These are phyloP conservation scores for Aegilops sharonensis DNA, from an alignment of 176 grass and related monocot genomes.

Conservation along the genomic window DNA sequence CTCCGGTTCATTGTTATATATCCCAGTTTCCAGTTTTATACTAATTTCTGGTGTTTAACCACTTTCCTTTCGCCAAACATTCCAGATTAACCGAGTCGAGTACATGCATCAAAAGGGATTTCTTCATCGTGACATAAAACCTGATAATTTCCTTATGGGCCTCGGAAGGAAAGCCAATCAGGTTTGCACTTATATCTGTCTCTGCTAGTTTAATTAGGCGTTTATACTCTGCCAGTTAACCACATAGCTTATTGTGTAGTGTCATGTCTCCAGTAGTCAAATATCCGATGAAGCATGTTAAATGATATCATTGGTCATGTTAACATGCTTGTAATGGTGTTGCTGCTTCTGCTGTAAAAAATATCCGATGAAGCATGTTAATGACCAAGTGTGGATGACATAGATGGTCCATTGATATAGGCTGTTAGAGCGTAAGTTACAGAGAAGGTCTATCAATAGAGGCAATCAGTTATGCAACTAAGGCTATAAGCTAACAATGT, in stretches of 20 bases:
- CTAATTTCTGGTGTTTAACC: background rate
- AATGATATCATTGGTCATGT: background rate
- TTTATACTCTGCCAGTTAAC: background rate
- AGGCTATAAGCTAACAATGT: background rate
- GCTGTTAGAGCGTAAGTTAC: background rate
- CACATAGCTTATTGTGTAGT: background rate
- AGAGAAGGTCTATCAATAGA: background rate
- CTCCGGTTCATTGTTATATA: background rate
- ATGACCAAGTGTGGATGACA: background rate
- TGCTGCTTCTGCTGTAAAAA: background rate
- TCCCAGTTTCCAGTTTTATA: background rate
- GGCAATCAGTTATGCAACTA: background rate
- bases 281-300: background rate
- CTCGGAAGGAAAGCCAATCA: conserved; percentile 80
- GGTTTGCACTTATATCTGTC: conserved; percentile 37
- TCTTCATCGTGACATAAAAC: conserved; percentile 85
- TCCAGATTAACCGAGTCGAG: conserved; percentile 68
- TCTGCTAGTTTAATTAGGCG: background rate
- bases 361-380: too few relatives aligned
- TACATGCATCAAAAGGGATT: conserved; percentile 82
- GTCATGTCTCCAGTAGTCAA: background rate
- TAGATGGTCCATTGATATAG: background rate
- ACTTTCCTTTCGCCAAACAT: background rate
- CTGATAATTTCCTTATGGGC: conserved; percentile 85
- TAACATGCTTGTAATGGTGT: background rate